Percentiles rank a stretch among this genome's conserved stretches.
phyloP scores from a whole-genome alignment of 73 alveolate genomes.

The Paramecium primaurelia region DNA sequence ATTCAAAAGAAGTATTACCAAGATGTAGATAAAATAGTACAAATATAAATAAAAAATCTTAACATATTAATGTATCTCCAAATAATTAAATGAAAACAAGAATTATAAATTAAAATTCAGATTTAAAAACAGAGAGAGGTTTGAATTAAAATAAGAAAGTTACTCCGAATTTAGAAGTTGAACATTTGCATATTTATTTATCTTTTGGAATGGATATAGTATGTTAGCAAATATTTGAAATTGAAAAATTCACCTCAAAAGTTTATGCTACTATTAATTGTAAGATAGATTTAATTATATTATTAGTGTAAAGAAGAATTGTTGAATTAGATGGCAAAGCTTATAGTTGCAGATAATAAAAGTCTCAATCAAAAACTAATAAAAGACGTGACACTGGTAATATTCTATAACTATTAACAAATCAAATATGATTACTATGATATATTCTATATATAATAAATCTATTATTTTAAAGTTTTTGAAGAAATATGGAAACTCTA shows the following conservation, averaged over 20 bases:
- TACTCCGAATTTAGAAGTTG: not conserved
- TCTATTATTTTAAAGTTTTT: not conserved
- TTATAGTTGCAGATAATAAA: not conserved
- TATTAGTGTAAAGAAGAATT: not conserved
- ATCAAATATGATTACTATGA: not conserved
- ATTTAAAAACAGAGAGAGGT: conserved; percentile 14
- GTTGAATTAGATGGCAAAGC: not conserved
- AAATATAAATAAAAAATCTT: not conserved
- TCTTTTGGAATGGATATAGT: conserved; percentile 17
- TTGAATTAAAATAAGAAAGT: not conserved
- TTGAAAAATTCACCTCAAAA: not conserved
- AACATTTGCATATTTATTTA: not conserved
- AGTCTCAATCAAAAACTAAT: not conserved
- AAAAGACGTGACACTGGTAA: not conserved
- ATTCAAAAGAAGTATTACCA: not conserved
- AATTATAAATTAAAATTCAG: not conserved
- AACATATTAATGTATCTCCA: not conserved
- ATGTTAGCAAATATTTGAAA: not conserved
- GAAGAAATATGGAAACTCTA: not conserved
- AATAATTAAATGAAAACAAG: not conserved
- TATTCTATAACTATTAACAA: not conserved
- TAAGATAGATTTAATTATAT: not conserved
- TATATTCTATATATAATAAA: not conserved
- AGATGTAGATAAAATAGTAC: not conserved
- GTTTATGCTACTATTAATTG: conserved; percentile 13